Base-by-base conservation (phyloP, 179 eudicot species). In the Beta macrorhiza region DNA sequence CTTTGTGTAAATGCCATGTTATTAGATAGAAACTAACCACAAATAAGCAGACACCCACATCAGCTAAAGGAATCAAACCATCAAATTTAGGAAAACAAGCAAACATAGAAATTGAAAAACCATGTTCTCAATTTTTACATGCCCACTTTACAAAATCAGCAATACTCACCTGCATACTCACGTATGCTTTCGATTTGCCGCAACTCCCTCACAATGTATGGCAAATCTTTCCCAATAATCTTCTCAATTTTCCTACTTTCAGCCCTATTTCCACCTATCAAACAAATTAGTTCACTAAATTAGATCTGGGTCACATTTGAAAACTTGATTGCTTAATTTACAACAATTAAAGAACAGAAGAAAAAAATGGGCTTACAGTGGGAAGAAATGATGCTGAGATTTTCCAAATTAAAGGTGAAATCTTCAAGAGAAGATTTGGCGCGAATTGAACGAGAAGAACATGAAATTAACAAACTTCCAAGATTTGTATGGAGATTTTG, bases 381-480 rank as follows among this genome's bases (percentile, higher is more conserved):
- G 3, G 89, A 86, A 58, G 84, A 80, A 52, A 82, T 47, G 20
- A 86, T 84, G 72, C 86, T 80, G 37, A 86, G 83, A 25, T 88
- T 75, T 78, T 84, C 86, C 80, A 86, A 73, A 79, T 42, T 73
- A 58, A n/a, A 57, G n/a, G 63, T 77, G 69, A 90, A 80, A 76
- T 90, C 87, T 67, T 82, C 68, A 68, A 88, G 56, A 20, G 80
- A 82, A 25, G 88, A 72, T 88, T 84, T 88, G 53, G 89, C 85
- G 44, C 74, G 85, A 78, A 90, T 70, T 11, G 82, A 85, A 14
- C 85, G 88, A 74, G 86, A 88, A 67, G 65, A 67, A 82, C 72
- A 87, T 4, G 89, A 85, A 45, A 90, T 67, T 1, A 88, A 8
- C 29, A 83, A 83, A 25, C 79, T 85, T 0, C 86, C 80, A 17